These are phyloP conservation scores for Aspergillus neotritici DNA, from an alignment of 2,329 filamentous ascomycete species.

Conservation along the genomic window DNA sequence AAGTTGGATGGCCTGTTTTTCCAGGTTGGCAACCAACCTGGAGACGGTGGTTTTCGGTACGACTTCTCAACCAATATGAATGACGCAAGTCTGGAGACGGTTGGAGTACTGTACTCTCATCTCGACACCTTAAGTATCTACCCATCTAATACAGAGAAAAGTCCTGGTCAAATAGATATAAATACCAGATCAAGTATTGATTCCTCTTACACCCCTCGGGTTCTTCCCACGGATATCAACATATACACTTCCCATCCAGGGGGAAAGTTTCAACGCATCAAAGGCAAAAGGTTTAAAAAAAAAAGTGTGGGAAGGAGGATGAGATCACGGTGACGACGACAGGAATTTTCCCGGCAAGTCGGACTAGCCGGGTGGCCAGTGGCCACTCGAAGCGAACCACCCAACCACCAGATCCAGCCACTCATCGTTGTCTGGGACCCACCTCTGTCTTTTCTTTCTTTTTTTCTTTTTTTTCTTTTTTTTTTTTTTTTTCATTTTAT, in stretches of 20 bases:
- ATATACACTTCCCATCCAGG: neutral
- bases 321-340: conserved; percentile 39
- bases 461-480: neutral
- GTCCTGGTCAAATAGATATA: too few species aligned
- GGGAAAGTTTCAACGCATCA: neutral
- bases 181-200: too few species aligned
- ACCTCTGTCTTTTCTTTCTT: conserved; percentile 1
- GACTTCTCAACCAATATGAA: conserved; percentile 18
- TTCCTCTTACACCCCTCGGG: too few species aligned
- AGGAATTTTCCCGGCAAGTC: conserved; percentile 24
- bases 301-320: conserved; percentile 14
- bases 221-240: too few species aligned
- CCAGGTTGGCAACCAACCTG: conserved; percentile 12
- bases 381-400: conserved; percentile 9
- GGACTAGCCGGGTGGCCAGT: conserved; percentile 21
- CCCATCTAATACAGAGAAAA: too few species aligned
- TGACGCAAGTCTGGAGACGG: conserved; percentile 10
- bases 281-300: neutral
- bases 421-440: conserved; percentile 10
- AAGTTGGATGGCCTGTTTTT: conserved; percentile 15
- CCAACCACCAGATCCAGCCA: conserved; percentile 12
- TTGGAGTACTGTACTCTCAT: neutral
- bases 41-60: conserved; percentile 17
- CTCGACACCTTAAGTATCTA: too few species aligned
- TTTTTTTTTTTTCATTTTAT: too few species aligned